Base-by-base conservation (phyloP, 2,329 filamentous ascomycete genomes). In the Diaporthe ampelina region DNA sequence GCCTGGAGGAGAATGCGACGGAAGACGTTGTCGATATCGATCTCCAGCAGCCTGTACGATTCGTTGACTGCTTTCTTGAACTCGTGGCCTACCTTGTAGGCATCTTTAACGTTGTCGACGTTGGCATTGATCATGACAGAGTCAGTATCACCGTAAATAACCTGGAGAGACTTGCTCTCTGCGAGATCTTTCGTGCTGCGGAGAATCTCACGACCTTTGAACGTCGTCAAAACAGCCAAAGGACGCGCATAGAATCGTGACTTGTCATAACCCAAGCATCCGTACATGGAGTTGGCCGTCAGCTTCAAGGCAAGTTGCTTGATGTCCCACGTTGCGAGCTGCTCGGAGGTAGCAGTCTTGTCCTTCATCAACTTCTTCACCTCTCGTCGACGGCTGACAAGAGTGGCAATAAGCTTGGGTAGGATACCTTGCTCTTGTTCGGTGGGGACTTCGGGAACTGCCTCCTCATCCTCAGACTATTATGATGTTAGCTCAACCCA, bases 91-190 rank as follows among this genome's bases (percentile, higher is more conserved):
- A 99, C 94, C 81, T 94, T 95, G 79, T 98, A 86, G 1, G 97
- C 97, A 79, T 97, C 95, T 43, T 94, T 91, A 40, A 98, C 94
- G 78, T 94, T 97, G 84, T 98, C 94, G 72, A 97, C 95, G 81
- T 98, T 98, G 77, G 97, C 97, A 81, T 99, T 99, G 87, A 99
- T 98, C 97, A 99, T 99, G 85, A 99, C 97, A 11, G 97, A 99
- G 84, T 99, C 97, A 17, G 97, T 99, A 84, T 99, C 97, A 86
- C 97, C 97, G 79, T 99, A 99, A 77, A 99, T 98, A 82, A 99
- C 97, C 80, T 97, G 94, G 40, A 99, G 89, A 75, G 95, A 93
- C 78, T 94, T 95, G 79, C 91, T 94, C 84, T 99, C 97, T 13
- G 97, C 97, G 76, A 99, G 90, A 71, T 97, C 95, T 83, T 98